These are phyloP conservation scores for Syncephalis fuscata DNA, from an alignment of 371 early-diverging fungal genomes.

Conservation along the genomic window DNA sequence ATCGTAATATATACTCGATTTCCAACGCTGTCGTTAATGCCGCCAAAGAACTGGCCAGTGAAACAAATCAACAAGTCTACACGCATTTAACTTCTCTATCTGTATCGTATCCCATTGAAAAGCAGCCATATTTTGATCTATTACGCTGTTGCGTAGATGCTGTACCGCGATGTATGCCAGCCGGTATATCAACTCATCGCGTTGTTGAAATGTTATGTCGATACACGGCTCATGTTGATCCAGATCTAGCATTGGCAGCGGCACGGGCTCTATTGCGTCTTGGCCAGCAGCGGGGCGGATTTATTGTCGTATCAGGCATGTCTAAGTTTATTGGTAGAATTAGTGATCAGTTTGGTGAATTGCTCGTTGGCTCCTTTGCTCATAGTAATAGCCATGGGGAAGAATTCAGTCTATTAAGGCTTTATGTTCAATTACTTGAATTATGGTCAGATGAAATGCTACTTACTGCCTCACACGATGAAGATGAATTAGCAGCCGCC, in stretches of 20 bases:
- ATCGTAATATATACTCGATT: not conserved
- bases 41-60: not conserved
- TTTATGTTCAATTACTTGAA: conserved; percentile 22
- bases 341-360: conserved; percentile 36
- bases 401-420: conserved; percentile 12
- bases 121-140: conserved; percentile 49
- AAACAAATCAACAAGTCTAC: conserved; percentile 10
- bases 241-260: conserved; percentile 49
- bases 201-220: conserved; percentile 62
- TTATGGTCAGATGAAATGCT: conserved; percentile 24
- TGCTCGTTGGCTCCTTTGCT: conserved; percentile 10
- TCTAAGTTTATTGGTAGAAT: conserved; percentile 35
- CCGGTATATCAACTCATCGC: conserved; percentile 32
- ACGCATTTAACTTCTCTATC: conserved; percentile 22
- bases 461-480: conserved; percentile 2
- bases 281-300: conserved; percentile 42
- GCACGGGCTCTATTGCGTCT: conserved; percentile 43
- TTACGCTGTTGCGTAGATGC: conserved; percentile 44
- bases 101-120: conserved; percentile 41
- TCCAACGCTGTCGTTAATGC: not conserved
- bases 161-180: conserved; percentile 55
- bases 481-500: not conserved
- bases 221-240: conserved; percentile 70
- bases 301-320: conserved; percentile 31
- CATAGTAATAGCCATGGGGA: conserved; percentile 8